Conservation (phyloP, 2,329 filamentous ascomycete genomes). For the Canariomyces notabilis region DNA sequence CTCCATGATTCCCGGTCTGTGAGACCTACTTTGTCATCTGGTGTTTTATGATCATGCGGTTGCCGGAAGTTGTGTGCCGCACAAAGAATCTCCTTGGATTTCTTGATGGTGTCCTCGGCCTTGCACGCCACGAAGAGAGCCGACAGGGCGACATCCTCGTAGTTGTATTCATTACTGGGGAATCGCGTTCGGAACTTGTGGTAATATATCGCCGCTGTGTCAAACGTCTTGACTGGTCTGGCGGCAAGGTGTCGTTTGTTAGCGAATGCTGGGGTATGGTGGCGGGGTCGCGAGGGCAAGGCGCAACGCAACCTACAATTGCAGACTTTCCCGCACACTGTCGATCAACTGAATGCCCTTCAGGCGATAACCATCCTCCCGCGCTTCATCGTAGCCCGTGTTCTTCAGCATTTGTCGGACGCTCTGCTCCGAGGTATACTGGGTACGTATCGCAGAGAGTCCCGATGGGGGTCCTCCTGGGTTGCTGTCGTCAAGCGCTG, state of each 20-base stretch:
- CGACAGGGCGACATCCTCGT: slow-evolving; percentile 79
- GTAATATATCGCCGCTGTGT: slow-evolving; percentile 87
- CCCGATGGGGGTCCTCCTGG: slow-evolving; percentile 33
- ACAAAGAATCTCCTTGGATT: slow-evolving; percentile 87
- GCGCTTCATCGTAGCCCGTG: slow-evolving; percentile 66
- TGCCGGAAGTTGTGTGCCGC: slow-evolving; percentile 82
- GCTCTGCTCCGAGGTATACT: slow-evolving; percentile 78
- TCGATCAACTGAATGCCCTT: slow-evolving; percentile 89
- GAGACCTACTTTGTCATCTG: slow-evolving; percentile 70
- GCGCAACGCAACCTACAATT: no score
- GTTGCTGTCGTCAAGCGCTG: slow-evolving; percentile 5
- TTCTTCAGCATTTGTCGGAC: slow-evolving; percentile 68
- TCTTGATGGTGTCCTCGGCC: slow-evolving; percentile 96
- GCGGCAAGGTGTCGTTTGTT: not conserved
- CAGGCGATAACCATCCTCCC: slow-evolving; percentile 74
- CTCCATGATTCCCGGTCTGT: not conserved
- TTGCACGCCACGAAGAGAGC: slow-evolving; percentile 92
- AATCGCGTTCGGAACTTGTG: slow-evolving; percentile 89
- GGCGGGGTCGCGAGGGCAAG: no score
- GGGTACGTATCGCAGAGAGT: slow-evolving; percentile 48
- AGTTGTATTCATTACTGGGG: slow-evolving; percentile 77
- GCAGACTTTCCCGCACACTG: slow-evolving; percentile 70
- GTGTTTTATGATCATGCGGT: slow-evolving; percentile 60
- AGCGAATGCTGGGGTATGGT: no score
- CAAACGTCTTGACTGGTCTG: slow-evolving; percentile 84